Percentiles rank a stretch among this genome's conserved stretches.
These are phyloP conservation scores for Rosa chinensis DNA, from an alignment of 306 rosid genomes.

Conservation along the genomic window DNA sequence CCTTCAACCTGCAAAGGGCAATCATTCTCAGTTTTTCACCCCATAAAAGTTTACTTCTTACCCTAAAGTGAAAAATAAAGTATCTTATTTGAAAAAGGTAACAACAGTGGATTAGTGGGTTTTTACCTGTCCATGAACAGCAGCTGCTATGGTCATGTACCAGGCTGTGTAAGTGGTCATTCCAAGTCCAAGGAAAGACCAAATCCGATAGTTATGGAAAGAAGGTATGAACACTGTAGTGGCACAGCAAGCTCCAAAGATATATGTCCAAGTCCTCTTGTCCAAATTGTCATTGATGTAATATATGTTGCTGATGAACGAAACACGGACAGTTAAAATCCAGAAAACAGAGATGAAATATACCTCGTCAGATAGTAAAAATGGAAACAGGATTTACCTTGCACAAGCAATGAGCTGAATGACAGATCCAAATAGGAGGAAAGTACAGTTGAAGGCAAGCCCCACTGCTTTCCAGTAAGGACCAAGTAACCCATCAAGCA, in stretches of 20 bases:
- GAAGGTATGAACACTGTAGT: conserved; percentile 96
- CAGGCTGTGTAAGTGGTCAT: conserved; percentile 99
- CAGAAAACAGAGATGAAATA: conserved; percentile 13
- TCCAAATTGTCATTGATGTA: conserved; percentile 88
- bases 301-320: conserved; percentile 75
- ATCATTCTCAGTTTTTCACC: not conserved
- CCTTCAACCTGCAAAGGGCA: conserved; percentile 47
- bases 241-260: conserved; percentile 98
- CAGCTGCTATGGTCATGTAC: conserved; percentile 72
- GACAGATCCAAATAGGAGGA: conserved; percentile 96
- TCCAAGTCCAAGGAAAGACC: conserved; percentile 97
- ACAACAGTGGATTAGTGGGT: not conserved
- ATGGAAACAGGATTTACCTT: conserved; percentile 45
- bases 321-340: conserved; percentile 9
- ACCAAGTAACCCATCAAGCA: conserved; percentile 91
- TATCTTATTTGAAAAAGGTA: not conserved
- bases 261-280: conserved; percentile 96
- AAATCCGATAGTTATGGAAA: conserved; percentile 91
- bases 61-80: not conserved
- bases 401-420: conserved; percentile 99
- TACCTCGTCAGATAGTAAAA: not conserved
- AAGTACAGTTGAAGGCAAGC: conserved; percentile 94
- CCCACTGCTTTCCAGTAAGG: conserved; percentile 93
- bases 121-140: conserved; percentile 79
- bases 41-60: not conserved